phyloP scores from a whole-genome alignment of 139 green algal species.

The Mesostigma viride region DNA sequence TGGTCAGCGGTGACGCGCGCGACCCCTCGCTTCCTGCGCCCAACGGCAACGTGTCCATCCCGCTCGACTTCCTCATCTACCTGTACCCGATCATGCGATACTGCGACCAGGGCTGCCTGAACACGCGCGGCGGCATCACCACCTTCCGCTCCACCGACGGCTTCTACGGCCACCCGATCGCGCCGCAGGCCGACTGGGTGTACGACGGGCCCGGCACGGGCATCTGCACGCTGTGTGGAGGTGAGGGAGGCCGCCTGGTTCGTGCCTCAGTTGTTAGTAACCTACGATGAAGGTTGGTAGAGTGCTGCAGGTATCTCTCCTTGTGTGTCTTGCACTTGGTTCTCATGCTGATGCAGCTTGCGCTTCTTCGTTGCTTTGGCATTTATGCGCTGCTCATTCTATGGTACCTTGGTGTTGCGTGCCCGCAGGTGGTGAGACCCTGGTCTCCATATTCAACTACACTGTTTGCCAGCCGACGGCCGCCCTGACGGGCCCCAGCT shows the following conservation, averaged over 20 bases:
- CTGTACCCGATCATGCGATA: slow-evolving; percentile 25
- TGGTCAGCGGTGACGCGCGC: neutral
- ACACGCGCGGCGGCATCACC: neutral
- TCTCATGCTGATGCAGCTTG: no score
- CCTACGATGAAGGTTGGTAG: no score
- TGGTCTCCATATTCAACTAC: neutral
- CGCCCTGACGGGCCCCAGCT: neutral
- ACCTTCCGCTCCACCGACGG: slow-evolving; percentile 13
- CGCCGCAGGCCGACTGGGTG: neutral
- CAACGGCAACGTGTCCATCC: slow-evolving; percentile 8
- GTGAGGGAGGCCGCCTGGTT: no score
- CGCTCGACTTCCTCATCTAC: slow-evolving; percentile 30
- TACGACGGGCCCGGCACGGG: slow-evolving; percentile 12
- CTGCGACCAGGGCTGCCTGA: slow-evolving; percentile 17
- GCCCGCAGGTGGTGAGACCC: slow-evolving; percentile 3
- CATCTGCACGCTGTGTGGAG: slow-evolving; percentile 17
- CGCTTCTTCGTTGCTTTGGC: no score
- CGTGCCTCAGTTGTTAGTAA: no score
- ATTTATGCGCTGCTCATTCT: no score
- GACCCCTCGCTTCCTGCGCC: neutral
- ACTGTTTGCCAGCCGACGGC: neutral
- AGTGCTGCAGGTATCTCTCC: no score
- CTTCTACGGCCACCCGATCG: slow-evolving; percentile 11
- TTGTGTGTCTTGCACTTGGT: no score
- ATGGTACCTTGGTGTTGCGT: no score